These are phyloP conservation scores for Syzygium syzygioides DNA, from an alignment of 441 rosid species.

Conservation along the genomic window DNA sequence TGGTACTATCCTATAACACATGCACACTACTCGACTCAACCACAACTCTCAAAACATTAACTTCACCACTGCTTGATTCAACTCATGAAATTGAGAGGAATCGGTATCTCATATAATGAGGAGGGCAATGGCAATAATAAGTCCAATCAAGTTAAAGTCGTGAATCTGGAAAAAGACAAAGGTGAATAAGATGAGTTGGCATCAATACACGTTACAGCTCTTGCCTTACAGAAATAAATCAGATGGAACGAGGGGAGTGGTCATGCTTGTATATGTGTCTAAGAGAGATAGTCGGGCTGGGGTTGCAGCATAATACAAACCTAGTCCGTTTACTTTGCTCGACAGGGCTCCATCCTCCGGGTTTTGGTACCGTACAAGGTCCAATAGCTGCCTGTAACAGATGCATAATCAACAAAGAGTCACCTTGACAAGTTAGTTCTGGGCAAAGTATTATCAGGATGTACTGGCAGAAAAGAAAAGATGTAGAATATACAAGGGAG, in stretches of 20 bases:
- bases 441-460: neutral
- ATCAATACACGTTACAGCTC: neutral
- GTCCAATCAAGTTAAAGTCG: neutral
- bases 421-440: neutral
- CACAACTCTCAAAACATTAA: neutral
- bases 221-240: neutral
- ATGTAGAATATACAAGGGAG: neutral
- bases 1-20: neutral
- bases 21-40: neutral
- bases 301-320: constrained; percentile 28
- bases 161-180: neutral
- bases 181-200: neutral
- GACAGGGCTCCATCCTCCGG: constrained; percentile 90
- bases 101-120: neutral
- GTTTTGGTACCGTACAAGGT: constrained; percentile 80
- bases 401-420: too few species aligned
- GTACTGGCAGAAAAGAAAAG: neutral
- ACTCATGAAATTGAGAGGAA: neutral
- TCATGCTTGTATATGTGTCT: neutral
- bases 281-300: neutral
- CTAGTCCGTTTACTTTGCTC: constrained; percentile 98
- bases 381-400: constrained; percentile 41
- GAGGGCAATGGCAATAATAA: neutral
- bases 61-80: neutral
- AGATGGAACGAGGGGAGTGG: neutral